These are phyloP conservation scores for Chrysosporium keratinophilum DNA, from an alignment of 2,329 filamentous ascomycete genomes.

Conservation along the genomic window DNA sequence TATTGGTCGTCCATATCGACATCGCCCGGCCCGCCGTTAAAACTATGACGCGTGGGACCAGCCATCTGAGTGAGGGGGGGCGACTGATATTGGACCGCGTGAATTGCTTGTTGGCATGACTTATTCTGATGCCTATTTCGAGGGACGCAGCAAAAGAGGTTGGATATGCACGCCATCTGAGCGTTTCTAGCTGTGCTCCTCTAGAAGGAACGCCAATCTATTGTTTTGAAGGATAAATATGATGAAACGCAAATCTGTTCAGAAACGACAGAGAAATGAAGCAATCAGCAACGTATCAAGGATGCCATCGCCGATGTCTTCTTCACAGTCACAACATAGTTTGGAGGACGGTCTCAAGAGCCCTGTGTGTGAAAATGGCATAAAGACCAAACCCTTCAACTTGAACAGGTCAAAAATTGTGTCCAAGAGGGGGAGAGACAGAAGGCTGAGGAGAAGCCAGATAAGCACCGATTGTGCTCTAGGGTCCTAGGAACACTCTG, in stretches of 20 bases:
- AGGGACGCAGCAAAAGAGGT: slow-evolving; percentile 12
- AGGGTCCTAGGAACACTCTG: neutral
- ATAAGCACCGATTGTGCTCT: neutral
- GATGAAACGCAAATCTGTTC: neutral
- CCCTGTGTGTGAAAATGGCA: neutral
- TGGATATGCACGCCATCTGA: slow-evolving; percentile 11
- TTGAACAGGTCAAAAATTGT: neutral
- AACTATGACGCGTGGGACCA: neutral
- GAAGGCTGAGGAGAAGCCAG: neutral
- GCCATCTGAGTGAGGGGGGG: neutral
- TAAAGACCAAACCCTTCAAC: neutral
- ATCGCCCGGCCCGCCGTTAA: slow-evolving; percentile 6
- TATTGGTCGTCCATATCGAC: slow-evolving; percentile 24
- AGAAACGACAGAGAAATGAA: neutral
- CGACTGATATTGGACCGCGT: slow-evolving; percentile 2
- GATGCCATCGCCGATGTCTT: neutral
- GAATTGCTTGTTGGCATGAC: neutral
- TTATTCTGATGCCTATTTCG: slow-evolving; percentile 9
- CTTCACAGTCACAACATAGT: neutral
- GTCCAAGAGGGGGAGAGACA: neutral
- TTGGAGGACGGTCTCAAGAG: neutral
- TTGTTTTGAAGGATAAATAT: neutral
- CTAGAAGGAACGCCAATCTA: neutral
- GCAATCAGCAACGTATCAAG: neutral
- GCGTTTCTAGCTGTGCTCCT: neutral